Percentiles rank a stretch among this genome's conserved stretches.
phyloP scores from a whole-genome alignment of 2,329 filamentous ascomycete genomes.

The Diaporthe caulivora region DNA sequence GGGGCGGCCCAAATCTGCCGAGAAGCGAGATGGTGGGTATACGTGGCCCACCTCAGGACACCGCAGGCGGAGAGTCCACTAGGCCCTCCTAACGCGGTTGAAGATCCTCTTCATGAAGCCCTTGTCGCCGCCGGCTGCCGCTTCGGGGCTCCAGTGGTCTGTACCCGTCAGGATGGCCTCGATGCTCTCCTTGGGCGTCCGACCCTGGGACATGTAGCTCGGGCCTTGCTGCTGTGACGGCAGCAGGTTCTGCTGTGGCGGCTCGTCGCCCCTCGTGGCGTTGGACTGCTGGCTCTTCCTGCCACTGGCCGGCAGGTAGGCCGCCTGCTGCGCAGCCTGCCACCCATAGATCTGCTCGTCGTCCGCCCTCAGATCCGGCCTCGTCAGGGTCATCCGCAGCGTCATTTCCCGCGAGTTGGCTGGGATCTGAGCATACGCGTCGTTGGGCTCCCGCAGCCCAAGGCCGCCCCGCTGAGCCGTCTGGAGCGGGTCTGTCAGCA shows the following conservation, averaged over 20 bases:
- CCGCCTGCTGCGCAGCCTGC: conserved; percentile 58
- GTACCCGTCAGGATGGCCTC: conserved; percentile 66
- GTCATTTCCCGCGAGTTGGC: conserved; percentile 85
- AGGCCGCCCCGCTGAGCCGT: neutral
- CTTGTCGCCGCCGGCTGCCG: conserved; percentile 57
- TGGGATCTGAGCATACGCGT: conserved; percentile 45
- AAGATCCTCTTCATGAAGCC: conserved; percentile 73
- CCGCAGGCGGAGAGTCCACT: conserved; percentile 37
- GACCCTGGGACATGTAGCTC: conserved; percentile 48
- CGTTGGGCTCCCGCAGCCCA: conserved; percentile 25
- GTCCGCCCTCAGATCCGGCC: conserved; percentile 84
- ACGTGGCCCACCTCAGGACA: conserved; percentile 25
- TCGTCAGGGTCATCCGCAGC: conserved; percentile 92
- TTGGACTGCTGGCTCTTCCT: conserved; percentile 64
- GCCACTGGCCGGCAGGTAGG: conserved; percentile 51
- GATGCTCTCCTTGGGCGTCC: conserved; percentile 63
- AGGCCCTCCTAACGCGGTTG: conserved; percentile 68
- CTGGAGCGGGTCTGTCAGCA: conserved; percentile 45
- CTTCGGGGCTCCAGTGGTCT: conserved; percentile 61
- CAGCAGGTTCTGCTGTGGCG: neutral
- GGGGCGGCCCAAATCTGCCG: neutral
- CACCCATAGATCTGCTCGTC: conserved; percentile 81
- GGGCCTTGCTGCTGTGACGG: conserved; percentile 50
- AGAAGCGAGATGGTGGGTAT: neutral
- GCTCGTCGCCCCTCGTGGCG: conserved; percentile 24